Percentiles rank a stretch among this genome's conserved stretches.
Conservation (phyloP, 495 filamentous ascomycete genomes). For the Extremus antarcticus region DNA sequence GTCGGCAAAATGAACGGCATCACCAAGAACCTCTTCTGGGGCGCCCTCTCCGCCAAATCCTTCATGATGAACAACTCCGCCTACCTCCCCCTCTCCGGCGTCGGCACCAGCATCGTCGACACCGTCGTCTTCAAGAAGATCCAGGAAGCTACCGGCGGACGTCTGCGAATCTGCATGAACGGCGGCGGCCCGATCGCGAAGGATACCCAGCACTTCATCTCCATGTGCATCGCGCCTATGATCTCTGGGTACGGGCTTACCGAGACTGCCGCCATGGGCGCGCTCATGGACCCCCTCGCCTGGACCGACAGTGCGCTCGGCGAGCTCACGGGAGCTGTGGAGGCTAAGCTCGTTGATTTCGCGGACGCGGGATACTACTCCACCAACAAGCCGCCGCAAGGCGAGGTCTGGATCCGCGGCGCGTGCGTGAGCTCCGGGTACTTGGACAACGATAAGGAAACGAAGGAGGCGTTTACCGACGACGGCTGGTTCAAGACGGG, state of each 20-base stretch:
- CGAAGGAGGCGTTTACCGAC: slow-evolving; percentile 55
- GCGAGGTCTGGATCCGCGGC: slow-evolving; percentile 88
- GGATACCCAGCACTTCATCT: slow-evolving; percentile 36
- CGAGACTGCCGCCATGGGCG: slow-evolving; percentile 90
- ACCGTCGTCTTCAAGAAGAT: slow-evolving; percentile 36
- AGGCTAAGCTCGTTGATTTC: slow-evolving; percentile 94
- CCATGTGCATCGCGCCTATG: slow-evolving; percentile 35
- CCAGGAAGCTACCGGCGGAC: slow-evolving; percentile 33
- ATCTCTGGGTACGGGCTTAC: slow-evolving; percentile 81
- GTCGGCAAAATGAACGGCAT: slow-evolving; percentile 64
- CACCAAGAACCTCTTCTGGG: slow-evolving; percentile 83
- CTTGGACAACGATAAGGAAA: slow-evolving; percentile 76
- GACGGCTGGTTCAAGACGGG: slow-evolving; percentile 96
- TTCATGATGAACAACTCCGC: slow-evolving; percentile 49
- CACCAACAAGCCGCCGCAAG: slow-evolving; percentile 82
- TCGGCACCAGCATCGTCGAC: slow-evolving; percentile 50
- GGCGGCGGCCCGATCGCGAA: slow-evolving; percentile 35
- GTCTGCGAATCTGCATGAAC: slow-evolving; percentile 34
- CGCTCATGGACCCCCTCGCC: slow-evolving; percentile 75
- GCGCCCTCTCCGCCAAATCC: slow-evolving; percentile 70
- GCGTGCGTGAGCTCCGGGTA: slow-evolving; percentile 62
- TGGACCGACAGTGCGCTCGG: slow-evolving; percentile 81
- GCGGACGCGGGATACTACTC: slow-evolving; percentile 83
- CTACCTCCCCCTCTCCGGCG: slow-evolving; percentile 37
- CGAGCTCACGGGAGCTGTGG: slow-evolving; percentile 67